Conservation (phyloP, 1,284 basidiomycete species). For the Ceratobasidium sp. region DNA sequence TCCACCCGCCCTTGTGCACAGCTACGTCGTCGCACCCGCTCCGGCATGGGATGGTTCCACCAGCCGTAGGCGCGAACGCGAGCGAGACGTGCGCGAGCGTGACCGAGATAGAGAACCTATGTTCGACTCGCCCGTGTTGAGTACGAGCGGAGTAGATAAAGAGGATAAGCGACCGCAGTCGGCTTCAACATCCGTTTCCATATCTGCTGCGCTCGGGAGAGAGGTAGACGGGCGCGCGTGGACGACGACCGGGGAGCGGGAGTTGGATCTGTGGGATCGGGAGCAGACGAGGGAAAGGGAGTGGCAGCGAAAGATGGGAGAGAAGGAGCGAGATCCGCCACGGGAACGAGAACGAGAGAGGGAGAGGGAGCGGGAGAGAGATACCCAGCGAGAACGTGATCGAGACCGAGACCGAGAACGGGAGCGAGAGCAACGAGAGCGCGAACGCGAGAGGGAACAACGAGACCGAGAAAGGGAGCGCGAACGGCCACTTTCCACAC, state of each 20-base stretch:
- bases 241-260: slow-evolving; percentile 11
- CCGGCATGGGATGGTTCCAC: slow-evolving; percentile 37
- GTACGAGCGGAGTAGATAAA: background rate
- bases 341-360: background rate
- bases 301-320: slow-evolving; percentile 32
- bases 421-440: background rate
- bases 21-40: slow-evolving; percentile 32
- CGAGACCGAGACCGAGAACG: slow-evolving; percentile 1
- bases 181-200: background rate
- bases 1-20: slow-evolving; percentile 31
- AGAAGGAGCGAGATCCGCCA: background rate
- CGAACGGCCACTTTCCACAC: slow-evolving; percentile 25
- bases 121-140: background rate
- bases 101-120: background rate
- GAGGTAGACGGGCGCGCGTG: background rate
- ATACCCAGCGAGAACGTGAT: background rate
- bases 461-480: slow-evolving; percentile 14
- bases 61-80: slow-evolving; percentile 12
- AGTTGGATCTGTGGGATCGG: slow-evolving; percentile 30
- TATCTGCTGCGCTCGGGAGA: no score
- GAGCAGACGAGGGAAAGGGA: slow-evolving; percentile 31
- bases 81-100: slow-evolving; percentile 13
- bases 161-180: slow-evolving; percentile 22
- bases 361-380: slow-evolving; percentile 17
- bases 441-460: background rate